Percentiles rank a stretch among this genome's conserved stretches.
phyloP scores from a whole-genome alignment of 2,329 filamentous ascomycete species.

The Penicillium palitans region DNA sequence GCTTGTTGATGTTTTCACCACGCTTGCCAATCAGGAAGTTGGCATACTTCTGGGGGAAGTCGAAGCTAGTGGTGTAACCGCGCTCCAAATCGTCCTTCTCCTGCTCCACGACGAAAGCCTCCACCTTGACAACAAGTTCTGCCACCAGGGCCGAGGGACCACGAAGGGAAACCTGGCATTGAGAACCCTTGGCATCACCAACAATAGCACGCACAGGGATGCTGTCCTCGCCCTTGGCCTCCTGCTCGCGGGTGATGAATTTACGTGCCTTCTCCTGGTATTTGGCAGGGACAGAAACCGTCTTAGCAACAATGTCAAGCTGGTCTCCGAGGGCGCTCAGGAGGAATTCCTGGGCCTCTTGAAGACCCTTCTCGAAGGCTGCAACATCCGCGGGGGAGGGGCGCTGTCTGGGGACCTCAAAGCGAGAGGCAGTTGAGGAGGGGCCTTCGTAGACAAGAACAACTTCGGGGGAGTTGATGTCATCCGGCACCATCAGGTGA shows the following conservation, averaged over 20 bases:
- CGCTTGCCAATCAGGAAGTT: slow-evolving; percentile 75
- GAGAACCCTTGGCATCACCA: slow-evolving; percentile 39
- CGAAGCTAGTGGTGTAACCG: slow-evolving; percentile 80
- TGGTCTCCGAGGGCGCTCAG: slow-evolving; percentile 55
- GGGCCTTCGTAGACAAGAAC: slow-evolving; percentile 54
- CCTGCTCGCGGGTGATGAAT: slow-evolving; percentile 59
- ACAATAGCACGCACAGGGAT: slow-evolving; percentile 60
- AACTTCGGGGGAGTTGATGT: slow-evolving; percentile 45
- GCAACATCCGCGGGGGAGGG: slow-evolving; percentile 57
- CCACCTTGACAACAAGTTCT: slow-evolving; percentile 69
- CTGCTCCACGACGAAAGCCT: slow-evolving; percentile 80
- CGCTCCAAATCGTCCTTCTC: slow-evolving; percentile 92
- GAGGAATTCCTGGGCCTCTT: slow-evolving; percentile 60
- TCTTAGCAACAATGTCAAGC: slow-evolving; percentile 55
- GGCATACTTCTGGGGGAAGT: slow-evolving; percentile 92
- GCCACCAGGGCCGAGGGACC: slow-evolving; percentile 74
- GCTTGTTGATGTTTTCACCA: slow-evolving; percentile 68
- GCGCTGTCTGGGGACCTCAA: slow-evolving; percentile 56
- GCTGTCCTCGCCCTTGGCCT: slow-evolving; percentile 48
- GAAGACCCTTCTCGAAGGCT: slow-evolving; percentile 58
- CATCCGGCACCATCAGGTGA: slow-evolving; percentile 50
- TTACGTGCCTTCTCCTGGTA: slow-evolving; percentile 65
- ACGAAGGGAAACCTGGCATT: slow-evolving; percentile 65
- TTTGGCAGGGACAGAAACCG: slow-evolving; percentile 57
- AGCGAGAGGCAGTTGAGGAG: slow-evolving; percentile 46